Evolutionary conservation across 2,329 filamentous ascomycete species (phyloP).

Genomic region (Aspergillus neotritici): DNA sequence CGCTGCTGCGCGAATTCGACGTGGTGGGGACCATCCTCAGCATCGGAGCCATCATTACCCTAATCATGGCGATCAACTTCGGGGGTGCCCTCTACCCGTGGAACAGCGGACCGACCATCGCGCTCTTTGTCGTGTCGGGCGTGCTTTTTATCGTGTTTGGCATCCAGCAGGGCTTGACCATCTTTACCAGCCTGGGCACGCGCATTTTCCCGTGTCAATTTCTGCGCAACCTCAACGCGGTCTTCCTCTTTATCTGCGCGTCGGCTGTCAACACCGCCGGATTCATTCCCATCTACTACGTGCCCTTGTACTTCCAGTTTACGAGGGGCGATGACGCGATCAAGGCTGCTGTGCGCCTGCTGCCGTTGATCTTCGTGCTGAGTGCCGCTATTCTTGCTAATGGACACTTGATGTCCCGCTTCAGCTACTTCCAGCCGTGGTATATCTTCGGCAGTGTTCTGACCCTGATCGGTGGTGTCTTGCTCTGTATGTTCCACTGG

Average conservation of each 20-base stretch:
- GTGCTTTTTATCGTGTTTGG: slow-evolving; percentile 42
- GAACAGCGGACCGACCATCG: slow-evolving; percentile 42
- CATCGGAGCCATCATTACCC: slow-evolving; percentile 33
- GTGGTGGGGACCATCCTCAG: slow-evolving; percentile 42
- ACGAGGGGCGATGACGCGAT: slow-evolving; percentile 37
- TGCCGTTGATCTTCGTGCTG: slow-evolving; percentile 23
- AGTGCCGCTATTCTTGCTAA: slow-evolving; percentile 18
- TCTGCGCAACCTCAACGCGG: slow-evolving; percentile 30
- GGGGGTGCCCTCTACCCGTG: slow-evolving; percentile 47
- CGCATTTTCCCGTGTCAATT: slow-evolving; percentile 49
- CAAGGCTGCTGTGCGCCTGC: slow-evolving; percentile 25
- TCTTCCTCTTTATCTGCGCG: slow-evolving; percentile 41
- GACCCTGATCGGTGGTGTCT: slow-evolving; percentile 8
- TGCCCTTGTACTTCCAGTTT: slow-evolving; percentile 53
- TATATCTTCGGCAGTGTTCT: slow-evolving; percentile 22
- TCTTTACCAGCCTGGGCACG: slow-evolving; percentile 40
- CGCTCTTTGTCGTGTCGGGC: slow-evolving; percentile 43
- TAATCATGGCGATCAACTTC: slow-evolving; percentile 47
- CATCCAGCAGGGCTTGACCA: slow-evolving; percentile 39
- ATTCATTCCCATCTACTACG: slow-evolving; percentile 45
- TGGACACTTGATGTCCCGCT: slow-evolving; percentile 19
- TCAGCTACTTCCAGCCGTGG: slow-evolving; percentile 24
- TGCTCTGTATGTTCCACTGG: slow-evolving; percentile 10
- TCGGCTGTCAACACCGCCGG: slow-evolving; percentile 23
- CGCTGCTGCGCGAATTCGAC: slow-evolving; percentile 33